A percentile compares a stretch with the other conserved stretches of the same genome.
Conservation (phyloP, 1,139 yeast species). For the Magnusiomyces starmeri region DNA sequence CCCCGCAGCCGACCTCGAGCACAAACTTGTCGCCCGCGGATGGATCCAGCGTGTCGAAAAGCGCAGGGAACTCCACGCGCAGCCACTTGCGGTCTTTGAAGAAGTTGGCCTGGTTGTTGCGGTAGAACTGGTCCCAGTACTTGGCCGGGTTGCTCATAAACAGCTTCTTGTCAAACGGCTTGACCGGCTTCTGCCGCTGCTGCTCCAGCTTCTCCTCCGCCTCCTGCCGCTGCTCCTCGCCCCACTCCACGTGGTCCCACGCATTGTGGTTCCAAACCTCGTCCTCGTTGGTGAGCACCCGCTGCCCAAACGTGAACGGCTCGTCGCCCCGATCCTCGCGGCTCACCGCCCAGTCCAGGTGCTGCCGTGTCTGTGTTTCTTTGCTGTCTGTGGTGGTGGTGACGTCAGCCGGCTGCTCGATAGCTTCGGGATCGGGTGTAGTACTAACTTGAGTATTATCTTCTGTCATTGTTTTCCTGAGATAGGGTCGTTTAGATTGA, state of each 20-base stretch:
- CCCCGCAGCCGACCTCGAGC: conserved; percentile 96
- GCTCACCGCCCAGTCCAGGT: conserved; percentile 10
- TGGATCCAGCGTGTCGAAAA: conserved; percentile 67
- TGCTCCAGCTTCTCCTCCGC: conserved; percentile 68
- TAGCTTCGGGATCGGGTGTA: too few relatives aligned
- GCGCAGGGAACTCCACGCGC: conserved; percentile 82
- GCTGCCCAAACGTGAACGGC: conserved; percentile 88
- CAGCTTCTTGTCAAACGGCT: conserved; percentile 70
- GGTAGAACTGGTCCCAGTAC: conserved; percentile 92
- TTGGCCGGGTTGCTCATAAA: conserved; percentile 84
- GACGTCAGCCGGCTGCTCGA: too few relatives aligned
- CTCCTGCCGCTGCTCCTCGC: conserved; percentile 71
- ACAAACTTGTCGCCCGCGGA: conserved; percentile 66
- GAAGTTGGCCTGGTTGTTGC: conserved; percentile 83
- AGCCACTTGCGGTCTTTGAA: conserved; percentile 97
- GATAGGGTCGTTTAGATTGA: too few relatives aligned
- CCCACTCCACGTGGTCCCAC: conserved; percentile 98
- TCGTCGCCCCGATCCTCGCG: conserved; percentile 55
- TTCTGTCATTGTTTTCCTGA: too few relatives aligned
- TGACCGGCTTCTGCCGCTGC: conserved; percentile 77
- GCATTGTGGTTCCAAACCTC: conserved; percentile 88
- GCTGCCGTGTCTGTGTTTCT: too few relatives aligned
- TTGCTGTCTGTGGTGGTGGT: too few relatives aligned
- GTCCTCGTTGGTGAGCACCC: conserved; percentile 63
- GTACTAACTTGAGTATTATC: too few relatives aligned